Evolutionary conservation across 2,329 filamentous ascomycete genomes (phyloP).

Genomic region (Colletotrichum sojae): DNA sequence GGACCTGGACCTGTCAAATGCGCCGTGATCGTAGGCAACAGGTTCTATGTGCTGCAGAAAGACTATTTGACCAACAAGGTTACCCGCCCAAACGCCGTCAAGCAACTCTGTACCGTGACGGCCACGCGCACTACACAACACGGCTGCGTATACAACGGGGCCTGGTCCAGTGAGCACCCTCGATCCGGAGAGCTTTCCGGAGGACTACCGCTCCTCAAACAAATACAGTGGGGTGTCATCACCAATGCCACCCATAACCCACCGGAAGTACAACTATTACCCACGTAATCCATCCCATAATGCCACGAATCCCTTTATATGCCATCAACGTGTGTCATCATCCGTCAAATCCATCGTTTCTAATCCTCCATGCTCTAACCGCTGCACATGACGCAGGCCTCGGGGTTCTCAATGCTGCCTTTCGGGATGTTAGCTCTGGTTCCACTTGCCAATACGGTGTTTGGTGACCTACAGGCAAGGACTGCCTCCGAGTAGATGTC

Average conservation of each 20-base stretch:
- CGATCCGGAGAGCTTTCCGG: neutral
- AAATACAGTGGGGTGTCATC: constrained; percentile 27
- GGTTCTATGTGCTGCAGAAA: constrained; percentile 5
- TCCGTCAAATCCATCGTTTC: constrained; percentile 34
- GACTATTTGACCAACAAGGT: neutral
- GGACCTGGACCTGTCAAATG: too few species aligned
- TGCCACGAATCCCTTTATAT: constrained; percentile 34
- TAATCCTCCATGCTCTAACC: constrained; percentile 68
- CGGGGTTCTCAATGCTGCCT: constrained; percentile 97
- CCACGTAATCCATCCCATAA: constrained; percentile 20
- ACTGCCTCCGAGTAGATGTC: constrained; percentile 97
- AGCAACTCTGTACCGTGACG: neutral
- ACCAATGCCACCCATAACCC: constrained; percentile 35
- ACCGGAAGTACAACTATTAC: constrained; percentile 26
- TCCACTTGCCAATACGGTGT: constrained; percentile 3
- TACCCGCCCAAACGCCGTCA: constrained; percentile 9
- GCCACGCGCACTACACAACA: neutral
- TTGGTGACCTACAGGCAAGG: constrained; percentile 79
- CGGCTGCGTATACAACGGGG: neutral
- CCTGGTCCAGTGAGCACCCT: neutral
- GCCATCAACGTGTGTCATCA: constrained; percentile 41
- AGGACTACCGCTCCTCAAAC: constrained; percentile 11
- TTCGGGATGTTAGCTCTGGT: constrained; percentile 49
- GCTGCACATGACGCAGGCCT: constrained; percentile 97
- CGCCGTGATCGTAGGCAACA: neutral